Base-by-base conservation (phyloP, 176 grass and related monocot species). In the Alopecurus myosuroides region DNA sequence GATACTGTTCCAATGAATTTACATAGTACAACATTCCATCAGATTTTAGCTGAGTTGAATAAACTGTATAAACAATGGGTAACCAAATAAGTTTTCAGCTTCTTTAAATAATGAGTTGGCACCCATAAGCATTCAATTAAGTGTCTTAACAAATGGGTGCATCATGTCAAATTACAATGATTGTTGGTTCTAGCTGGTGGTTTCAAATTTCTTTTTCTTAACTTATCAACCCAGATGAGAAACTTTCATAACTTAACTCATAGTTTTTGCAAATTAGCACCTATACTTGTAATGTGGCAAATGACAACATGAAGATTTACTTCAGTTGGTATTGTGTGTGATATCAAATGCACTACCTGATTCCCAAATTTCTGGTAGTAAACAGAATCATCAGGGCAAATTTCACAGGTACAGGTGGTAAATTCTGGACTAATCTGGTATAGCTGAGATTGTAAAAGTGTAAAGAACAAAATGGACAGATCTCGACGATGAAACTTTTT, bases 401-500 rank as follows among this genome's bases (percentile, higher is more conserved):
- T 26, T 36, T 49, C 35, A n/a, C n/a, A n/a, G n/a, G n/a, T n/a
- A n/a, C n/a, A n/a, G n/a, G n/a, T n/a, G n/a, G n/a, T n/a, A n/a
- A n/a, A 48, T 46, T 79, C 11, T 79, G 28, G 63, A 31, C 58
- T 46, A 48, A 2, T 62, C n/a, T 69, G 63, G 2, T 70, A 70
- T n/a, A 40, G 3, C 3, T 40, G 48, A 75, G 46, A 66, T 66
- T 65, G 45, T 77, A 22, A 13, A 74, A 82, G 66, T 82, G 50
- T 40, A 76, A 79, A 68, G 30, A 44, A 86, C 88, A 63, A 68
- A 70, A 70, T 53, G n/a, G 14, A 70, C 33, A 82, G 19, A 25
- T 57, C 42, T 45, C n/a, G 41, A 11, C 22, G 33, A 34, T 80
- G 53, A 11, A n/a, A 52, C 46, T 48, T 86, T 86, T 6, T 72